phyloP scores from a whole-genome alignment of 805 yeast species.

The Ogataea pini region DNA sequence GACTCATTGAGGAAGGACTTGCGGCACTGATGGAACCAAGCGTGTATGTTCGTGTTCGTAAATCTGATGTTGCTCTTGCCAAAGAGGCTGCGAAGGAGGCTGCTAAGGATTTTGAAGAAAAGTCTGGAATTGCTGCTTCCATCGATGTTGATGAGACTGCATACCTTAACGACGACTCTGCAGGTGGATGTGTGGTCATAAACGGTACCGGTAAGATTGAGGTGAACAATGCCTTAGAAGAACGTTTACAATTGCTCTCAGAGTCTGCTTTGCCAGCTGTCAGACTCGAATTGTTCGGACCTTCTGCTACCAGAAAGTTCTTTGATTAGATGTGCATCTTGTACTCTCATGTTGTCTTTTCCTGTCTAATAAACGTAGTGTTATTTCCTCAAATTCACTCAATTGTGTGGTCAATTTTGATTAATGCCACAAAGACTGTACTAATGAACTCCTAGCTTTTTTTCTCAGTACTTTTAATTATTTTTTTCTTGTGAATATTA shows the following conservation, averaged over 20 bases:
- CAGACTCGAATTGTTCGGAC: slow-evolving; percentile 86
- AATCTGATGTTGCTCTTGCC: slow-evolving; percentile 61
- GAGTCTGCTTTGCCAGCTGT: slow-evolving; percentile 90
- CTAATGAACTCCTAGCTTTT: no score
- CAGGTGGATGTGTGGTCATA: slow-evolving; percentile 83
- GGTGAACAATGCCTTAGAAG: slow-evolving; percentile 90
- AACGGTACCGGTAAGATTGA: slow-evolving; percentile 80
- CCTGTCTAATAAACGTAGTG: slow-evolving; percentile 2
- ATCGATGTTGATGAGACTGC: slow-evolving; percentile 56
- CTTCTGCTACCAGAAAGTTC: slow-evolving; percentile 83
- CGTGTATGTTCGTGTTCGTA: slow-evolving; percentile 65
- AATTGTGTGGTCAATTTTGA: not conserved
- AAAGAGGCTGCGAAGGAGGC: slow-evolving; percentile 64
- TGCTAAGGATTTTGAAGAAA: slow-evolving; percentile 59
- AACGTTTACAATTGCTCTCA: slow-evolving; percentile 80
- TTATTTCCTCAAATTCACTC: not conserved
- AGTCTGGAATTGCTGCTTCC: slow-evolving; percentile 57
- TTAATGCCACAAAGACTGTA: no score
- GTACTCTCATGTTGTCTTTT: not conserved
- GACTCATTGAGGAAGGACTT: slow-evolving; percentile 77
- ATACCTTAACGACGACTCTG: slow-evolving; percentile 59
- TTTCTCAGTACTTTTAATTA: no score
- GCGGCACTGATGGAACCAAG: slow-evolving; percentile 71
- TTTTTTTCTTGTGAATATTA: no score
- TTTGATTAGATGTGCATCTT: slow-evolving; percentile 57